phyloP scores from a whole-genome alignment of 163 green algal species.

The Scenedesmus sp. region DNA sequence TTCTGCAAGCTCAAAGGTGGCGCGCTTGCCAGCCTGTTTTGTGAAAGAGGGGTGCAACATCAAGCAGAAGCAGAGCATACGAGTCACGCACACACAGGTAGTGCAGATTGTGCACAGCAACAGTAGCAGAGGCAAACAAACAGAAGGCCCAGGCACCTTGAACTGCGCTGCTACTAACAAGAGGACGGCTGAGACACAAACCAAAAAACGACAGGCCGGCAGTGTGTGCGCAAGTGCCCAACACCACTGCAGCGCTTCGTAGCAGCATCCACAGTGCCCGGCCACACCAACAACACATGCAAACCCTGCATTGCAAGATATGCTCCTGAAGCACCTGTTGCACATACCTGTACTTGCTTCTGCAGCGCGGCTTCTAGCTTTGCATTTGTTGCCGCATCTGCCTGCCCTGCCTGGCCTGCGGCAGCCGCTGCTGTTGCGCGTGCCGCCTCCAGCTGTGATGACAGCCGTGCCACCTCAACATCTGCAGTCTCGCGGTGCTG shows the following conservation, averaged over 20 bases:
- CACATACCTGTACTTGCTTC: background rate
- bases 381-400: constrained; percentile 27
- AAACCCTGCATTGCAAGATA: background rate
- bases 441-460: constrained; percentile 19
- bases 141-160: background rate
- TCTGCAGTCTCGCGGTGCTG: constrained; percentile 43
- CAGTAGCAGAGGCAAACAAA: background rate
- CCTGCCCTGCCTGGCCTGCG: background rate
- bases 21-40: background rate
- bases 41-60: background rate
- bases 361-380: background rate
- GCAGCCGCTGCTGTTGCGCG: constrained; percentile 15
- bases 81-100: background rate
- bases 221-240: background rate
- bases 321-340: too few species aligned
- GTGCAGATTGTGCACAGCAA: background rate
- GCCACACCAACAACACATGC: too few species aligned
- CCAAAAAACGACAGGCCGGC: too few species aligned
- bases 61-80: background rate
- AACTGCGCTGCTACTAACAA: background rate
- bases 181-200: too few species aligned
- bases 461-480: constrained; percentile 38
- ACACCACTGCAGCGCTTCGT: background rate
- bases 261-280: background rate
- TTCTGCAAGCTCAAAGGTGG: constrained; percentile 30